Evolutionary conservation across 345 rosid species (phyloP).

Genomic region (Angophora floribunda): DNA sequence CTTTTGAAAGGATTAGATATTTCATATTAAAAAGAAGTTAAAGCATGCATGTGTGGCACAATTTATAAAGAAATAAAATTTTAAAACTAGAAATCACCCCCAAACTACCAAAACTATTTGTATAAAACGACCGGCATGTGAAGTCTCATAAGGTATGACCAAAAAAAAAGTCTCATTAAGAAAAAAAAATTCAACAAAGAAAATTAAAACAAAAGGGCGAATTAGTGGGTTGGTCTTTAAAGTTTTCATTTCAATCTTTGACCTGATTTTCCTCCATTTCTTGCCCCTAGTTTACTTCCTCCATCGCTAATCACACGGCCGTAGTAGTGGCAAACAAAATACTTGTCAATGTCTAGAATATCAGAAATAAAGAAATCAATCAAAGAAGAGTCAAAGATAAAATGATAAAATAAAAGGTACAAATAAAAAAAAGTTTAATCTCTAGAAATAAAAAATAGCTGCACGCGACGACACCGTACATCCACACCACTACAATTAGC

Average conservation of each 20-base stretch:
- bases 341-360: neutral
- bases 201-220: neutral
- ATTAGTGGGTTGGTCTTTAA: neutral
- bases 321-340: neutral
- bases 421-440: neutral
- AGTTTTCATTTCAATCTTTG: neutral
- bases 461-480: neutral
- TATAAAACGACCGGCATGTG: accelerated
- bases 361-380: neutral
- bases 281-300: neutral
- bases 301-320: neutral
- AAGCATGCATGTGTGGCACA: neutral
- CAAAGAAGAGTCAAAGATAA: neutral
- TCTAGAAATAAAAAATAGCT: neutral
- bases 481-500: neutral
- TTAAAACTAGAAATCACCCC: neutral
- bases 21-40: neutral
- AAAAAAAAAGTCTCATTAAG: neutral
- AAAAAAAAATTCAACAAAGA: neutral
- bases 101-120: neutral
- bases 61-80: neutral
- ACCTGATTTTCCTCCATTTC: neutral
- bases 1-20: neutral
- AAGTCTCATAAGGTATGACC: neutral
- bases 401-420: neutral